Evolutionary conservation across 2,329 filamentous ascomycete genomes (phyloP).

Genomic region (Penicillium fuscoglaucum): DNA sequence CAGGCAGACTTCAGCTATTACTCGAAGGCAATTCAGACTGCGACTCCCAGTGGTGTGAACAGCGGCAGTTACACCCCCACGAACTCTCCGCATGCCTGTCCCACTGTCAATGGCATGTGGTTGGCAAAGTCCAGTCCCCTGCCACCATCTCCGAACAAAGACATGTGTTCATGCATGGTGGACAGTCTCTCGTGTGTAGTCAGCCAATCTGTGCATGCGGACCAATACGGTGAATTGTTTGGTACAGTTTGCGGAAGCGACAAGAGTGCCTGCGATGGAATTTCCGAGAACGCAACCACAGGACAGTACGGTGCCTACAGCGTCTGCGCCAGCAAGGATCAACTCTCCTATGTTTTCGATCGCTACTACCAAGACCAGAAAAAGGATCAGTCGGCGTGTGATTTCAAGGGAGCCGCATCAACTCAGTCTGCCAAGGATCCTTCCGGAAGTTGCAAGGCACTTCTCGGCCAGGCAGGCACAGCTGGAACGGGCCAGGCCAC

Average conservation of each 20-base stretch:
- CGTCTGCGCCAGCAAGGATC: constrained; percentile 4
- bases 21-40: constrained; percentile 4
- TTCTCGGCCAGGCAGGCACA: background rate
- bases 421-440: background rate
- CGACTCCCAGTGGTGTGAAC: background rate
- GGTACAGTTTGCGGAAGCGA: constrained; percentile 45
- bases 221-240: constrained; percentile 66
- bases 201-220: constrained; percentile 39
- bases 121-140: constrained; percentile 63
- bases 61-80: constrained; percentile 1
- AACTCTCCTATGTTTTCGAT: constrained; percentile 6
- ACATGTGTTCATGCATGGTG: constrained; percentile 83
- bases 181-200: constrained; percentile 69
- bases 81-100: constrained; percentile 1
- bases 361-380: constrained; percentile 5
- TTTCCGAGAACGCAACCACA: constrained; percentile 40
- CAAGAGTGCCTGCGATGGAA: constrained; percentile 40
- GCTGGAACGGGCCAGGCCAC: background rate
- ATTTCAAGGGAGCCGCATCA: constrained; percentile 8
- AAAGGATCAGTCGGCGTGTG: constrained; percentile 1
- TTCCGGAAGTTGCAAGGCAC: constrained; percentile 4
- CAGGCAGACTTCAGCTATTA: constrained; percentile 23
- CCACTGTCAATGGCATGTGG: constrained; percentile 56
- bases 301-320: constrained; percentile 48
- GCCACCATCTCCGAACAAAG: constrained; percentile 74